A percentile compares a stretch with the other conserved stretches of the same genome.
Evolutionary conservation across 2,329 filamentous ascomycete species (phyloP).

Genomic region (Cercospora sojina): DNA sequence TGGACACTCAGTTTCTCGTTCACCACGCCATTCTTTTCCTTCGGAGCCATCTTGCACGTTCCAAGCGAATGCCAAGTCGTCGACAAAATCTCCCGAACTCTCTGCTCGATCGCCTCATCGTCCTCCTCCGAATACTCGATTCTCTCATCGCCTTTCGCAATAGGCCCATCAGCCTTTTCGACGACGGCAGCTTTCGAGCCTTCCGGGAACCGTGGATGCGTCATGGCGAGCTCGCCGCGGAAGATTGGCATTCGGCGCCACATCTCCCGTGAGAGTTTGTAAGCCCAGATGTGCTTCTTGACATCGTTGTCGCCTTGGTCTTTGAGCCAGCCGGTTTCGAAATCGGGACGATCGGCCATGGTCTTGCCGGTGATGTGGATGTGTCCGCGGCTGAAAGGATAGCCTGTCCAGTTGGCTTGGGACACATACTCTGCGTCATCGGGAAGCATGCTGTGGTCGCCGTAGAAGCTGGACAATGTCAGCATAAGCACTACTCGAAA

Average conservation of each 20-base stretch:
- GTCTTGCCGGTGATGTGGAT: constrained; percentile 58
- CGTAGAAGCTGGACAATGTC: constrained; percentile 28
- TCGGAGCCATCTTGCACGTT: constrained; percentile 43
- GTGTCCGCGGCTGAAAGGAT: constrained; percentile 61
- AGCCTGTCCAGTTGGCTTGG: constrained; percentile 55
- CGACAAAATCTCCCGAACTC: constrained; percentile 43
- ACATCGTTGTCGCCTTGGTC: constrained; percentile 58
- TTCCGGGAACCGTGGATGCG: constrained; percentile 42
- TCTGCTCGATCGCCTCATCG: constrained; percentile 43
- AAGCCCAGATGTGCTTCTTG: constrained; percentile 60
- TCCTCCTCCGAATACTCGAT: constrained; percentile 46
- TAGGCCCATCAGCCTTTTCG: constrained; percentile 35
- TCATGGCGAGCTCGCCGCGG: constrained; percentile 42
- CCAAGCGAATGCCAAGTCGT: constrained; percentile 46
- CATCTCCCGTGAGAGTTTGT: constrained; percentile 65
- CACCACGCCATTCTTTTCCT: constrained; percentile 42
- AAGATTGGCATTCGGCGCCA: constrained; percentile 56
- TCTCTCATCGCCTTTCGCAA: constrained; percentile 49
- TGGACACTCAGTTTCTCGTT: constrained; percentile 44
- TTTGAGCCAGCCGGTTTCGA: constrained; percentile 58
- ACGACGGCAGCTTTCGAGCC: constrained; percentile 48
- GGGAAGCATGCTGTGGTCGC: constrained; percentile 36
- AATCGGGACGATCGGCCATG: constrained; percentile 51
- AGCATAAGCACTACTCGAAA: too few relatives aligned
- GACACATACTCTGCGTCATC: constrained; percentile 54